Conservation (phyloP, 75 land plant genomes). For the Cryptomeria japonica region DNA sequence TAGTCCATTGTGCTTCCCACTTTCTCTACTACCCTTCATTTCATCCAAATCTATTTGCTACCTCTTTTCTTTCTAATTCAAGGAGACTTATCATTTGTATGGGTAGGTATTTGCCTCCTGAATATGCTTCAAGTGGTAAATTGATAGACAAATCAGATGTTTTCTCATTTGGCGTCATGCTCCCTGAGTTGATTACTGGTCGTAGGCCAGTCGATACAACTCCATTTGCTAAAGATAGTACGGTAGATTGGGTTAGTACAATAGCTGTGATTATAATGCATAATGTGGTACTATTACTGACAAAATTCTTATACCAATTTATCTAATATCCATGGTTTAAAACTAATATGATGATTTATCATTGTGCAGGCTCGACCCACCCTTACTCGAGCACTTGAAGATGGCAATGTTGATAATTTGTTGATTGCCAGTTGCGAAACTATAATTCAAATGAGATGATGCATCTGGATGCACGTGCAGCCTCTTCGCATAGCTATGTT, state of each 20-base stretch:
- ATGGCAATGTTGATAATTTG: constrained; percentile 58
- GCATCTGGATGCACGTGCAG: constrained; percentile 76
- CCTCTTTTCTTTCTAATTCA: neutral
- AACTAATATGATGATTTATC: neutral
- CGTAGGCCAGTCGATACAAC: constrained; percentile 58
- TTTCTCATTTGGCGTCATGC: constrained; percentile 86
- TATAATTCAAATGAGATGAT: constrained; percentile 64
- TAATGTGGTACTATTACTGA: no score
- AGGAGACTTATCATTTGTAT: no score
- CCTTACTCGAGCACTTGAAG: constrained; percentile 65
- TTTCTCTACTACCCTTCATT: neutral
- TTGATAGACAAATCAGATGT: constrained; percentile 81
- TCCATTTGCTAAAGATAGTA: constrained; percentile 64
- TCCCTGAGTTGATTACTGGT: constrained; percentile 83
- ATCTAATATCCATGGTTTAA: neutral
- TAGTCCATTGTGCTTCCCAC: no score
- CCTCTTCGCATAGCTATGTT: constrained; percentile 78
- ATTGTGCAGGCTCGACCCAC: constrained; percentile 64
- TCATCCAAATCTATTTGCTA: neutral
- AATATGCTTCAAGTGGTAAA: constrained; percentile 89
- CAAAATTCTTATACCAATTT: neutral
- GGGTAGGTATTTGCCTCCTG: constrained; percentile 87
- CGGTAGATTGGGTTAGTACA: constrained; percentile 83
- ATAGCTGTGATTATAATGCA: neutral
- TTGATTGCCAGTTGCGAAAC: constrained; percentile 52